Percentiles rank a stretch among this genome's conserved stretches.
phyloP scores from a whole-genome alignment of 1,139 yeast species.

The Saccharomyces hybrid region DNA sequence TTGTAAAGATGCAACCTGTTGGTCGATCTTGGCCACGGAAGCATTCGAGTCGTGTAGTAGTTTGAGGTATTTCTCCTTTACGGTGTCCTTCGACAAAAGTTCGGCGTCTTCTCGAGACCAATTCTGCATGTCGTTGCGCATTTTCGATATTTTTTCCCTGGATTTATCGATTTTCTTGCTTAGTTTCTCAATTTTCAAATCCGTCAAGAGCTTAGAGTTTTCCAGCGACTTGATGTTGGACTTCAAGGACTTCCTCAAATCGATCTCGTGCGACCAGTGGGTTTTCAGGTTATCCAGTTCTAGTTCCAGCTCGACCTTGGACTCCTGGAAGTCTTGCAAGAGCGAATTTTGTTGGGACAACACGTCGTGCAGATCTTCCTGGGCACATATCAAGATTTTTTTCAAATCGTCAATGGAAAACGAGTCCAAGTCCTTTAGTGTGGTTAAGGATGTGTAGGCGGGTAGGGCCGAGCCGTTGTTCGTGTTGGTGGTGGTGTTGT shows the following conservation, averaged over 20 bases:
- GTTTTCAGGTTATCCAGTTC: slow-evolving; percentile 27
- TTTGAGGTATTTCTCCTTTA: slow-evolving; percentile 1
- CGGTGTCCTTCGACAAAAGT: slow-evolving; percentile 11
- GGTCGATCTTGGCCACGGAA: neutral
- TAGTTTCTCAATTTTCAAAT: slow-evolving; percentile 26
- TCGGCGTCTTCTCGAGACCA: slow-evolving; percentile 20
- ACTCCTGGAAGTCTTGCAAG: slow-evolving; percentile 27
- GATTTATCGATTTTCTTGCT: slow-evolving; percentile 23
- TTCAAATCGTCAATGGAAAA: slow-evolving; percentile 29
- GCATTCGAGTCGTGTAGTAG: neutral
- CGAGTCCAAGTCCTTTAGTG: slow-evolving; percentile 25
- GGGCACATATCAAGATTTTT: slow-evolving; percentile 28
- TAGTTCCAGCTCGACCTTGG: slow-evolving; percentile 21
- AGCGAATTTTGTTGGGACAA: slow-evolving; percentile 21
- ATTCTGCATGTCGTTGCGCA: slow-evolving; percentile 25
- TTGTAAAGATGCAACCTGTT: neutral
- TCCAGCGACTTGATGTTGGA: slow-evolving; percentile 30
- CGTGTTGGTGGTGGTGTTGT: neutral
- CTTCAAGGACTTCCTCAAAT: slow-evolving; percentile 26
- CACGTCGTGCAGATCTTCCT: slow-evolving; percentile 31
- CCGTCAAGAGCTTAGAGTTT: slow-evolving; percentile 27
- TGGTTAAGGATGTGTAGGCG: slow-evolving; percentile 23
- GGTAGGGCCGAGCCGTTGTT: slow-evolving; percentile 7
- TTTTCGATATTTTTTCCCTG: slow-evolving; percentile 18
- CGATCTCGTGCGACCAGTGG: slow-evolving; percentile 31